Conservation (phyloP, 2,329 filamentous ascomycete genomes). For the Beauveria brongniartii region DNA sequence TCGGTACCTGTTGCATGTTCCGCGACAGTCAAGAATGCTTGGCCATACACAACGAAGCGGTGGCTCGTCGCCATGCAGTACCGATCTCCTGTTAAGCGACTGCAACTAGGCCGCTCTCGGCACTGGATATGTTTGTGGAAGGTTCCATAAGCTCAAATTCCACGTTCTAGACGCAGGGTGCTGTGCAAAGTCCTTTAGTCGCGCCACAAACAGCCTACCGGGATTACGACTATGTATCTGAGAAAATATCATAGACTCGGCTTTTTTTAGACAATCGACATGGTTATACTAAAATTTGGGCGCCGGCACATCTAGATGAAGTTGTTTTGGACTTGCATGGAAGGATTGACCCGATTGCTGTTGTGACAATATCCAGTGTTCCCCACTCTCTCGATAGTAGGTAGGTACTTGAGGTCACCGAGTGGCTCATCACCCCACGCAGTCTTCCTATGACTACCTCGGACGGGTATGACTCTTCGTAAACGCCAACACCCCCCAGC, state of each 20-base stretch:
- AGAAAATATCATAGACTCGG: not conserved
- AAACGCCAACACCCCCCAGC: not conserved
- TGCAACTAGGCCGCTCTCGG: not conserved
- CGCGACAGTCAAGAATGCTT: not conserved
- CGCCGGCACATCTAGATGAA: not conserved
- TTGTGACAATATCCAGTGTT: not conserved
- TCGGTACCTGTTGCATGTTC: not conserved
- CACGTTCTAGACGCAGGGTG: not conserved
- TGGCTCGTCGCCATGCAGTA: no score
- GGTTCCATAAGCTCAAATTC: not conserved
- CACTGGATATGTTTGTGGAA: not conserved
- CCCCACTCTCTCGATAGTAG: not conserved
- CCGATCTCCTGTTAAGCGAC: no score
- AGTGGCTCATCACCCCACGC: slow-evolving; percentile 7
- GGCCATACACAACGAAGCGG: not conserved
- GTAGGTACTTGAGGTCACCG: not conserved
- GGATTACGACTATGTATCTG: not conserved
- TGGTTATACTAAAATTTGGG: no score
- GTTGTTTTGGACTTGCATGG: not conserved
- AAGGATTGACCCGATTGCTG: not conserved
- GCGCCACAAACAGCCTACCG: not conserved
- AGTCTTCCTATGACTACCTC: slow-evolving; percentile 1
- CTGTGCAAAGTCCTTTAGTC: not conserved
- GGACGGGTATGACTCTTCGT: slow-evolving; percentile 3
- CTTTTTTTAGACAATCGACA: no score